These are phyloP conservation scores for Lentinula sp. DNA, from an alignment of 768 basidiomycete genomes.

Conservation along the genomic window DNA sequence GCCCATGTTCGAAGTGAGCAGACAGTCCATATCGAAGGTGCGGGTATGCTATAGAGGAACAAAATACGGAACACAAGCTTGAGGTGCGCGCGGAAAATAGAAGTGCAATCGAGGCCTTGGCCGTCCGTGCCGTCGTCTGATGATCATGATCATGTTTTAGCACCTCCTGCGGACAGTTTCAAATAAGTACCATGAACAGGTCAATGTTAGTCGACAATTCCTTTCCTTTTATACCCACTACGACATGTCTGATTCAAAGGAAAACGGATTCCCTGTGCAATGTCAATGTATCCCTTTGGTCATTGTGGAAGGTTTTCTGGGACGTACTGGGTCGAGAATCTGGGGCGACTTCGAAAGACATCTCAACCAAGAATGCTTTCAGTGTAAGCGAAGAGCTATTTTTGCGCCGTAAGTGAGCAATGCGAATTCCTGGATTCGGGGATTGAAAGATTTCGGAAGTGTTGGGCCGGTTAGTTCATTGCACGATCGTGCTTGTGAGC, in stretches of 20 bases:
- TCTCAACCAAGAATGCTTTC: slow-evolving; percentile 18
- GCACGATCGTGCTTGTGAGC: slow-evolving; percentile 48
- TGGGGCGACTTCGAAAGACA: slow-evolving; percentile 35
- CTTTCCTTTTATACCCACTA: background rate
- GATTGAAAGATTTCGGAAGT: slow-evolving; percentile 16
- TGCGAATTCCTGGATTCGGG: background rate
- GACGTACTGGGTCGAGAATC: slow-evolving; percentile 25
- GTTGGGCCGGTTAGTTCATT: slow-evolving; percentile 47
- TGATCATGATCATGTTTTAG: too few relatives aligned
- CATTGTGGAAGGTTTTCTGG: slow-evolving; percentile 44
- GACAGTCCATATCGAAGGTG: too few relatives aligned
- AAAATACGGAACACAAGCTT: too few relatives aligned
- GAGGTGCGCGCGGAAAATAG: too few relatives aligned
- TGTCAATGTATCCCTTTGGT: slow-evolving; percentile 27
- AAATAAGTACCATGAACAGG: too few relatives aligned
- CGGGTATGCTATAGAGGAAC: too few relatives aligned
- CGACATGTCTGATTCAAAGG: background rate
- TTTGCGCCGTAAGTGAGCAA: slow-evolving; percentile 14
- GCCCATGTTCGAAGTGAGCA: too few relatives aligned
- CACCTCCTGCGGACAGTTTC: too few relatives aligned
- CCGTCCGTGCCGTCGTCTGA: too few relatives aligned
- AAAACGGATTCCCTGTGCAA: background rate
- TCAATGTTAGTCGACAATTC: too few relatives aligned
- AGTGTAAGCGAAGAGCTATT: slow-evolving; percentile 15
- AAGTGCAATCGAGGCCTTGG: too few relatives aligned